Evolutionary conservation across 2,329 filamentous ascomycete genomes (phyloP).

Genomic region (Apiospora phragmitis): DNA sequence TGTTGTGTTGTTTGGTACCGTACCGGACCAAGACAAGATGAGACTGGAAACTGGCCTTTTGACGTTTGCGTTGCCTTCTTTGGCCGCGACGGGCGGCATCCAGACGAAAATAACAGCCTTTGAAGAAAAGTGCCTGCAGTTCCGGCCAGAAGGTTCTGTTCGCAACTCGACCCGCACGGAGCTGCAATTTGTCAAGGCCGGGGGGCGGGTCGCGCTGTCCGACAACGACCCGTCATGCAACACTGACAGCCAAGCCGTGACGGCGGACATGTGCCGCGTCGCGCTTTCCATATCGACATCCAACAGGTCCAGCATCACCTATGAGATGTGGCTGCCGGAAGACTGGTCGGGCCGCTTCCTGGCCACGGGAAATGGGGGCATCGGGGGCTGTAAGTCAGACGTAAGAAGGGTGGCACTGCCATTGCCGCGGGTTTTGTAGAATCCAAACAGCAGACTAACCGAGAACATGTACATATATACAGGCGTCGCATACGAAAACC

Average conservation of each 20-base stretch:
- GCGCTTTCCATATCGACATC: constrained; percentile 28
- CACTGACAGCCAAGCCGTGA: constrained; percentile 17
- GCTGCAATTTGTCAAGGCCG: constrained; percentile 21
- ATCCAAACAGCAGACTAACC: not conserved
- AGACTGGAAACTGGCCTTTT: not conserved
- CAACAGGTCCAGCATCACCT: constrained; percentile 41
- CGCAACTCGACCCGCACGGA: constrained; percentile 18
- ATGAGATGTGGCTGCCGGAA: constrained; percentile 48
- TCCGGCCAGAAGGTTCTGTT: constrained; percentile 15
- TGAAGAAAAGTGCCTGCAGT: constrained; percentile 16
- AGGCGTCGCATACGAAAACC: constrained; percentile 44
- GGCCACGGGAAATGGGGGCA: constrained; percentile 49
- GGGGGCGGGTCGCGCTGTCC: constrained; percentile 20
- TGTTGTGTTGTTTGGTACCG: not conserved
- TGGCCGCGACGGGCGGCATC: not conserved
- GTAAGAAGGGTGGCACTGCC: not conserved
- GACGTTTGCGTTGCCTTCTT: not conserved
- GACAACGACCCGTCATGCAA: constrained; percentile 23
- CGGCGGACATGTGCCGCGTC: constrained; percentile 30
- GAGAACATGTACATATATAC: constrained; percentile 10
- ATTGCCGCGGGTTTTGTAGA: not conserved
- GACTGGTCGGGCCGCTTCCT: constrained; percentile 46
- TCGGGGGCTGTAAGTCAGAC: constrained; percentile 38
- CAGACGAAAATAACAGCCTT: not conserved
- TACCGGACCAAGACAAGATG: not conserved